Evolutionary conservation across 768 basidiomycete species (phyloP), one percentile per base, ranked within the genome.

Genomic region (Xerocomellus dryophilus): DNA sequence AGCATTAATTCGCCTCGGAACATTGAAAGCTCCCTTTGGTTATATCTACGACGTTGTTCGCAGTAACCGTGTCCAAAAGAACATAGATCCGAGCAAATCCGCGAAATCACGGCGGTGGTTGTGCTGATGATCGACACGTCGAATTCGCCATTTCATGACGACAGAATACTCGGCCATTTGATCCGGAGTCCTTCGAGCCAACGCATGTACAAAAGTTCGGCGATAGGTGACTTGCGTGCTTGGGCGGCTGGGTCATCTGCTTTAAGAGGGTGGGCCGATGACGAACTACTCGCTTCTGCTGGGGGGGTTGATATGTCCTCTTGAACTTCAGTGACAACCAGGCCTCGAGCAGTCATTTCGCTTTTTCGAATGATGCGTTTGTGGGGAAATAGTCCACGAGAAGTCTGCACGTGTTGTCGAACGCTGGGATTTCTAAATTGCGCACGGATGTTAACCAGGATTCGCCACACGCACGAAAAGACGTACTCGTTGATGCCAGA

Each of bases 171-270:
- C 6, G 91, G 91, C 93, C 93, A 95, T 69, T 92, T 94, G 65
- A 94, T 76, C 71, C 84, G 87, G 49, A 97, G 73, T 4, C 94
- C 94, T 65, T 97, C 91, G 23, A 98, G 75, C 95, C 96, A 98
- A 45, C 96, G 84, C 81, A 95, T 86, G 69, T 98, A 98, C n/a
- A 98, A 75, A 59, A 98, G 79, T 68, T 98, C 96, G 20, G 93
- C 90, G 27, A 98, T 93, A 7, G 95, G 93, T 51, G 92, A 94
- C 68, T 86, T 88, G 58, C 83, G 80, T 50, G 76, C 68, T 12
- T 79, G 76, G 23, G 64, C 61, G 43, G 56, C 61, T 31, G 76
- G 64, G 29, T 83, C 79, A 21, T 74, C 74, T 40, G 59, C 60
- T 62, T 73, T 74, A 23, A 57, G 43, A 56, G 58, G 49, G 60